Evolutionary conservation across 352 stramenopile genomes (phyloP), one percentile per base, ranked within the genome.

Genomic region (Phytophthora quininea): DNA sequence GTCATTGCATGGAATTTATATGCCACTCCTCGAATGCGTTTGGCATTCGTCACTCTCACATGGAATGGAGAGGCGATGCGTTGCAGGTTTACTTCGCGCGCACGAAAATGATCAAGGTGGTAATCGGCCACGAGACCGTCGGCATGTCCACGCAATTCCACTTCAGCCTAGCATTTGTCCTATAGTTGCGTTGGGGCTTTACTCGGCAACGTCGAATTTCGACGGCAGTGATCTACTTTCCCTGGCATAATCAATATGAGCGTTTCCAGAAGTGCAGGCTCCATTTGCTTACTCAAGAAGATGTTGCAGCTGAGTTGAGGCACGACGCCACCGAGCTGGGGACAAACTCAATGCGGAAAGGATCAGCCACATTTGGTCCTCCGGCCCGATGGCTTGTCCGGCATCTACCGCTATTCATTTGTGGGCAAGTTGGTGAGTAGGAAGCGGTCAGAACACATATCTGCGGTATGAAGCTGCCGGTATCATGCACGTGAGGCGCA

Each of bases 81-180:
- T 30, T 79, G 0, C 49, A 64, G 8, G 62, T 76, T 3, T 74
- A 66, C 24, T 82, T 82, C 54, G 58, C 69, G 0, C 69, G 79
- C n/a, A 77, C 69, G 65, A 79, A 82, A 77, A 75, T 15, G 63
- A 76, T 27, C 58, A 82, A 58, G 35, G 27, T 5, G 67, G 40
- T 7, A 47, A 62, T 6, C 33, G 58, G 0, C 56, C 56, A 2
- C 45, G 56, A 1, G 45, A 62, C 11, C 56, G 43, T 32, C 56
- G 56, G 19, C 19, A 24, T 11, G 31, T 55, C 5, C 54, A 62
- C 11, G 56, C 56, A 10, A 62, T 54, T 10, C 56, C 32, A 4
- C 24, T 63, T 3, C 43, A 27, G 8, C 45, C 55, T 2, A n/a
- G 0, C 30, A 53, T 54, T 3, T 62, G 55, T 11, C 55, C 55